phyloP scores from a whole-genome alignment of 1,284 basidiomycete species.

The Puccinia novopanici region DNA sequence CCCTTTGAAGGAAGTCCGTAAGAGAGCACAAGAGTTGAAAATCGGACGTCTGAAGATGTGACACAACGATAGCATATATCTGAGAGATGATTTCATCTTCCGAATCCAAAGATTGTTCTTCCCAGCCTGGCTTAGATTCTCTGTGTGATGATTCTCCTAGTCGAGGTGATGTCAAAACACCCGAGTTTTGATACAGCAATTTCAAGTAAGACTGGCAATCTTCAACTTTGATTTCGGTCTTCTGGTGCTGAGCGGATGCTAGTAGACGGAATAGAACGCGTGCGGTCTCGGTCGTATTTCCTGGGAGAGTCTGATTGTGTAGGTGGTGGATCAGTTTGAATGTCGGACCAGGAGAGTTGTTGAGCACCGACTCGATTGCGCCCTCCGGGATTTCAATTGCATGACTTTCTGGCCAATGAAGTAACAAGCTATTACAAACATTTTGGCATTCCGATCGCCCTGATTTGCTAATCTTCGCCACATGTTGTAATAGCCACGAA shows the following conservation, averaged over 20 bases:
- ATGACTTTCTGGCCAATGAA: slow-evolving; percentile 47
- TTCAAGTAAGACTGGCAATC: slow-evolving; percentile 35
- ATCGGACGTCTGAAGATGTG: slow-evolving; percentile 32
- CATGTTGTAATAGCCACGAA: slow-evolving; percentile 35
- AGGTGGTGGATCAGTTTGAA: slow-evolving; percentile 48
- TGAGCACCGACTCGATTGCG: slow-evolving; percentile 25
- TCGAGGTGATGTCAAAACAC: slow-evolving; percentile 40
- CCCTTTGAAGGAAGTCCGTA: slow-evolving; percentile 39
- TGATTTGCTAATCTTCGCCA: slow-evolving; percentile 8
- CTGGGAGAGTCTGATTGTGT: slow-evolving; percentile 1
- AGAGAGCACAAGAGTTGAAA: slow-evolving; percentile 30
- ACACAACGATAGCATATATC: slow-evolving; percentile 33
- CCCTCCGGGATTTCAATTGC: neutral
- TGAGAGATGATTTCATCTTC: slow-evolving; percentile 26
- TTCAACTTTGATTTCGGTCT: slow-evolving; percentile 21
- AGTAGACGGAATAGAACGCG: slow-evolving; percentile 33
- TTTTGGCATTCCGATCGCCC: slow-evolving; percentile 13
- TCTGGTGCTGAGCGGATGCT: slow-evolving; percentile 25
- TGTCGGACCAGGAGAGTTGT: slow-evolving; percentile 18
- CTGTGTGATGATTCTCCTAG: slow-evolving; percentile 13
- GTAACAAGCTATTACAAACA: slow-evolving; percentile 24
- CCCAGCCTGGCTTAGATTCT: neutral
- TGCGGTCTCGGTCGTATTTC: slow-evolving; percentile 21
- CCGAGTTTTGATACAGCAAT: slow-evolving; percentile 44
- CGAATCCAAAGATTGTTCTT: slow-evolving; percentile 4